Evolutionary conservation across 2,329 filamentous ascomycete genomes (phyloP).

Genomic region (Pseudovirgaria hyperparasitica): DNA sequence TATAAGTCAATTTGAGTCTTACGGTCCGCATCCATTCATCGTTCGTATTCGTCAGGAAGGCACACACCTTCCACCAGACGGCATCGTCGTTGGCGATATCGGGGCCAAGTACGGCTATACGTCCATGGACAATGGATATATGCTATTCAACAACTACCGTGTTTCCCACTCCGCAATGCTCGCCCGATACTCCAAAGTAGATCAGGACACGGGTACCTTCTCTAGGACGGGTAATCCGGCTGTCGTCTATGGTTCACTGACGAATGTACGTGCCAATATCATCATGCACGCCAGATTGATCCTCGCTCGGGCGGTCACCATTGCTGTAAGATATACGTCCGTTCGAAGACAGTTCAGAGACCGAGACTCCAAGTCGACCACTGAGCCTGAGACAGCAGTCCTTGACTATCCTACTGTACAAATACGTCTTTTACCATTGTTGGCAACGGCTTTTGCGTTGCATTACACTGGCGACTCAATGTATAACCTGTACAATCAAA

Average conservation of each 20-base stretch:
- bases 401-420: slow-evolving; percentile 43
- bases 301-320: slow-evolving; percentile 39
- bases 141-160: slow-evolving; percentile 37
- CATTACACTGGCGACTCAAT: slow-evolving; percentile 37
- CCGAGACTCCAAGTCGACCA: slow-evolving; percentile 27
- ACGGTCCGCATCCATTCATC: slow-evolving; percentile 41
- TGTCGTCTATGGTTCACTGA: slow-evolving; percentile 38
- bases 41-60: slow-evolving; percentile 38
- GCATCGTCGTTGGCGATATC: slow-evolving; percentile 41
- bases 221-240: slow-evolving; percentile 35
- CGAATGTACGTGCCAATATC: slow-evolving; percentile 34
- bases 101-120: slow-evolving; percentile 43
- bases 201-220: slow-evolving; percentile 32
- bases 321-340: slow-evolving; percentile 38
- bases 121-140: slow-evolving; percentile 41
- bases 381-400: slow-evolving; percentile 31
- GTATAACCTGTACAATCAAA: slow-evolving; percentile 35
- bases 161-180: slow-evolving; percentile 38
- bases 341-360: slow-evolving; percentile 38
- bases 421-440: slow-evolving; percentile 39
- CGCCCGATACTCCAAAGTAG: slow-evolving; percentile 35
- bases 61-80: slow-evolving; percentile 33
- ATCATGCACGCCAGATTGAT: slow-evolving; percentile 40
- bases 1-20: slow-evolving; percentile 23
- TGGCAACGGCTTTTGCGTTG: slow-evolving; percentile 39